Evolutionary conservation across 1,284 basidiomycete genomes (phyloP).

Genomic region (Boletellus deceptivus): DNA sequence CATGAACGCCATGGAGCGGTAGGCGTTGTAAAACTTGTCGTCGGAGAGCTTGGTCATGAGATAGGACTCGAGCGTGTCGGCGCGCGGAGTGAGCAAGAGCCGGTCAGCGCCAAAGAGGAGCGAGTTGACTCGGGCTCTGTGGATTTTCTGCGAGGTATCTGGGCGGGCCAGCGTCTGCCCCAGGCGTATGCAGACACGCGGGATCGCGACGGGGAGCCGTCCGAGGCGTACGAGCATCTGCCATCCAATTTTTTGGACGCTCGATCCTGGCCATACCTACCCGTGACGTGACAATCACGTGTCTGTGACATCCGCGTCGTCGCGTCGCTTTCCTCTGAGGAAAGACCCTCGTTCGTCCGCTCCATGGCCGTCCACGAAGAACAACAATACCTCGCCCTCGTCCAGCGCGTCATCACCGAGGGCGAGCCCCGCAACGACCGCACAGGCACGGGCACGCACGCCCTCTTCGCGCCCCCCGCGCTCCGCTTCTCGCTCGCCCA

Average conservation of each 20-base stretch:
- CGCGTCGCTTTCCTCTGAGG: conserved; percentile 4
- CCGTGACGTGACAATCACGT: conserved; percentile 22
- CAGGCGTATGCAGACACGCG: conserved; percentile 4
- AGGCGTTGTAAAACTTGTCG: conserved; percentile 27
- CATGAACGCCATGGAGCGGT: conserved; percentile 26
- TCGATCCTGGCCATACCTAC: no score
- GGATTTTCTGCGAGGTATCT: conserved; percentile 13
- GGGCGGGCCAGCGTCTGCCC: background rate
- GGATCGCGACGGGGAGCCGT: conserved; percentile 7
- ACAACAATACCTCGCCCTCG: conserved; percentile 82
- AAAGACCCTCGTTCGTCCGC: background rate
- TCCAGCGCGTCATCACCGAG: conserved; percentile 67
- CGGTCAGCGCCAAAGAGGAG: conserved; percentile 31
- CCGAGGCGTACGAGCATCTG: conserved; percentile 7
- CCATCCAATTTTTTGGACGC: no score
- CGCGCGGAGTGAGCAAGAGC: conserved; percentile 22
- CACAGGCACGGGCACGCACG: conserved; percentile 89
- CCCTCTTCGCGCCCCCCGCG: conserved; percentile 86
- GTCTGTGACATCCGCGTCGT: conserved; percentile 3
- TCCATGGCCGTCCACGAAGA: conserved; percentile 62
- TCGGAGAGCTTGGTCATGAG: conserved; percentile 27
- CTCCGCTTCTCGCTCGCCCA: conserved; percentile 83
- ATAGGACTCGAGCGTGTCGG: conserved; percentile 19
- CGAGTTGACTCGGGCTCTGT: conserved; percentile 25
- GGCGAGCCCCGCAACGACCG: conserved; percentile 84